A percentile compares a stretch with the other conserved stretches of the same genome.
phyloP scores from a whole-genome alignment of 163 green algal species.

The Trebouxiophyceae sp. region DNA sequence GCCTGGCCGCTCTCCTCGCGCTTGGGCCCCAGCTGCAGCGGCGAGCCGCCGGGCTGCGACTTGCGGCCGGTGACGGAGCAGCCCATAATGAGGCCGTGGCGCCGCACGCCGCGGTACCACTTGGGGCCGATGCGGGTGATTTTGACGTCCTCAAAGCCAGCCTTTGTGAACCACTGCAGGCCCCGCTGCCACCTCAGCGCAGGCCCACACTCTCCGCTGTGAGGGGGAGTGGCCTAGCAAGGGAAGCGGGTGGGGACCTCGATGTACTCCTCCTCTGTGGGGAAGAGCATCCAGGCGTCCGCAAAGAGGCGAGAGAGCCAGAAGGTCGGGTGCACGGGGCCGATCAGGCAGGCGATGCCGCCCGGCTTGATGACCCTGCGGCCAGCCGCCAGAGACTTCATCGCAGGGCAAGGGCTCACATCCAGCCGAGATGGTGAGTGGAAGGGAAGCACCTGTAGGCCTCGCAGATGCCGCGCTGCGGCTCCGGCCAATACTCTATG shows the following conservation, averaged over 20 bases:
- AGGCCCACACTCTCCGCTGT: not conserved
- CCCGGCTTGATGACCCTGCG: slow-evolving; percentile 76
- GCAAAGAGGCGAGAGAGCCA: slow-evolving; percentile 69
- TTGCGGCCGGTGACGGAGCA: slow-evolving; percentile 90
- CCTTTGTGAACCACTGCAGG: slow-evolving; percentile 83
- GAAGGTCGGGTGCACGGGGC: slow-evolving; percentile 85
- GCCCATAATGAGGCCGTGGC: slow-evolving; percentile 95
- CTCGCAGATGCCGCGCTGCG: slow-evolving; percentile 70
- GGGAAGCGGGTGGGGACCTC: too few species aligned
- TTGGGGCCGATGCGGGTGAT: slow-evolving; percentile 87
- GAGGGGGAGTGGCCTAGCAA: too few species aligned
- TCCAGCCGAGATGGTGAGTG: not conserved
- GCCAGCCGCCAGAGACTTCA: too few species aligned
- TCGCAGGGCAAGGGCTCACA: too few species aligned
- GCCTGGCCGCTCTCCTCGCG: slow-evolving; percentile 41
- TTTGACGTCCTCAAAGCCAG: slow-evolving; percentile 84
- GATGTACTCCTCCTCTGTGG: slow-evolving; percentile 92
- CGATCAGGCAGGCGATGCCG: slow-evolving; percentile 87
- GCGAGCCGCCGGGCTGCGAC: slow-evolving; percentile 61
- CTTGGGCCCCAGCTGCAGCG: slow-evolving; percentile 69
- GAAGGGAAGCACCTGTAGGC: slow-evolving; percentile 57
- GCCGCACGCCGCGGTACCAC: slow-evolving; percentile 87
- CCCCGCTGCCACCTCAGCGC: too few species aligned
- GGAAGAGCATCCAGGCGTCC: slow-evolving; percentile 94
- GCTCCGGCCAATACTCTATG: slow-evolving; percentile 95